Evolutionary conservation across 2,329 filamentous ascomycete genomes (phyloP), one percentile per base, ranked within the genome.

Genomic region (Stemphylium vesicarium): DNA sequence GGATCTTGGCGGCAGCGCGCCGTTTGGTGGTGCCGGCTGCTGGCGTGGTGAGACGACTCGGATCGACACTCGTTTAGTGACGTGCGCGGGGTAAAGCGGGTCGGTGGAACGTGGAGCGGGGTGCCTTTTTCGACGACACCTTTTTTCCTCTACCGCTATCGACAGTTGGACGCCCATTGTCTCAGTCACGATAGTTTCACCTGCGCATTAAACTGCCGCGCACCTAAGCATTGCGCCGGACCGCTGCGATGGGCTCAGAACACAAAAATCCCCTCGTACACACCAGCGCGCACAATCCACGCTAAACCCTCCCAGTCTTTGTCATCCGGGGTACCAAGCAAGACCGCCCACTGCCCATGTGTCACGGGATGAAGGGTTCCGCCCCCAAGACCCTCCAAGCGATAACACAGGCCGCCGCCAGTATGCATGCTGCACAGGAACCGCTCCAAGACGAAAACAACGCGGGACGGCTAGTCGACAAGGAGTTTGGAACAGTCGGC

Each of bases 31-130:
- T 29, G 26, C 22, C 42, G 41, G 31, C 37, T 29, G 26, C 22
- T 38, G 41, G 31, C 37, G 40, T 49, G 52, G 29, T 39, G 33
- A 50, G 42, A 41, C 42, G 48, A 39, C 39, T 50, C 26, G 29
- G 59, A 57, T 54, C 46, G 37, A 47, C 47, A 42, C 42, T 18
- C 16, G 39, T 46, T 46, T 26, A 36, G 52, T 51, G 48, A 54
- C 43, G 37, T 57, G 38, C 62, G 61, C 59, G 59, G 59, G 59
- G 59, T 60, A 63, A 53, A 51, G 31, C 24, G 52, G 52, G 41
- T 45, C 46, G 33, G 20, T 32, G 8, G 18, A 50, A 39, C 20
- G 33, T 41, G 46, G 37, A 29, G 37, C 3, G 52, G 46, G n/a
- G 37, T 45, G 13, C 40, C 52, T 26, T n/a, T 51, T 55, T 45